These are phyloP conservation scores for Trichoderma aggressivum DNA, from an alignment of 2,329 filamentous ascomycete species.

Conservation along the genomic window DNA sequence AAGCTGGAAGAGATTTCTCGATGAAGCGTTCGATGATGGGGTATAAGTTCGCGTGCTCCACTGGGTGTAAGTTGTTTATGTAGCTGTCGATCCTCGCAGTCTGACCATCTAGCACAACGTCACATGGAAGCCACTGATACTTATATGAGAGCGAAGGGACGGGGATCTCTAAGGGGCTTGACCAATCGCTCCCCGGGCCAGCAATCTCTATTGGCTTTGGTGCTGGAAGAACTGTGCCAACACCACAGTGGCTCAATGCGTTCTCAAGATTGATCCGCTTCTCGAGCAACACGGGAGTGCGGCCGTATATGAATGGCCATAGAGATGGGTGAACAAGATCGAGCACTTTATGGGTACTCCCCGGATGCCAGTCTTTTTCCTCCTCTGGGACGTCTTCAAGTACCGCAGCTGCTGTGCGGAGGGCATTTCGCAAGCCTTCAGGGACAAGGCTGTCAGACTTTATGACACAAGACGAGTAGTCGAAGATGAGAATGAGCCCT, in stretches of 20 bases:
- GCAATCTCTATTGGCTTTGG: neutral
- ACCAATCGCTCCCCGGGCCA: neutral
- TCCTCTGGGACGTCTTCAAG: conserved; percentile 51
- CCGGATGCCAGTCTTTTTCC: conserved; percentile 59
- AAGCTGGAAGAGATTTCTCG: conserved; percentile 1
- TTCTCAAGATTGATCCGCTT: conserved; percentile 36
- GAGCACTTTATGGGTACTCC: conserved; percentile 53
- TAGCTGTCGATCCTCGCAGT: conserved; percentile 45
- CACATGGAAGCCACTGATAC: conserved; percentile 50
- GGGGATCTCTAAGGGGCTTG: neutral
- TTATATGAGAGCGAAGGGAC: conserved; percentile 23
- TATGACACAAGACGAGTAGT: conserved; percentile 32
- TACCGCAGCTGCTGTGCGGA: conserved; percentile 41
- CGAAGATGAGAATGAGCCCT: conserved; percentile 34
- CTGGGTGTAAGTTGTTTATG: conserved; percentile 54
- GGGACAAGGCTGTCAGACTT: conserved; percentile 35
- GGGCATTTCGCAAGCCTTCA: conserved; percentile 29
- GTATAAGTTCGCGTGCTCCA: neutral
- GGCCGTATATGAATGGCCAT: conserved; percentile 56
- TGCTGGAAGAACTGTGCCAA: conserved; percentile 30
- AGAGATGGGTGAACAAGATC: conserved; percentile 64
- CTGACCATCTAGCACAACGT: conserved; percentile 41
- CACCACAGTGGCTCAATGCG: conserved; percentile 35
- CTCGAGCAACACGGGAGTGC: conserved; percentile 34
- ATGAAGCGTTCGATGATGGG: conserved; percentile 14